Percentiles rank a stretch among this genome's conserved stretches.
Evolutionary conservation across 805 yeast genomes (phyloP).

Genomic region (Pichia exigua): DNA sequence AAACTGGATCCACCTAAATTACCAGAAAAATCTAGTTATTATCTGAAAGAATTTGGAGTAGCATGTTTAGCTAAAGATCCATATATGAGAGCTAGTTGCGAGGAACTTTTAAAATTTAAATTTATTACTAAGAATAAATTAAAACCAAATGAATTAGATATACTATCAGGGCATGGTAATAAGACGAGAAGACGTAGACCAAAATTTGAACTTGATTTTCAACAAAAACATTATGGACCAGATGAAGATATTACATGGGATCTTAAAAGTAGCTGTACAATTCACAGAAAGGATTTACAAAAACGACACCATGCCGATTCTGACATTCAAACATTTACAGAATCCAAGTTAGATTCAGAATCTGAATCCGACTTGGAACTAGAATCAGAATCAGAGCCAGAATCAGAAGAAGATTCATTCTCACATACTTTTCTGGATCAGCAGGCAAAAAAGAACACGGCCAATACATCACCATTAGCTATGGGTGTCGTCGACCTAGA

Average conservation of each 20-base stretch:
- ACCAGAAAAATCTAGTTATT: conserved; percentile 30
- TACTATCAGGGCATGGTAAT: background rate
- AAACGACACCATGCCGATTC: background rate
- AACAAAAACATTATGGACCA: conserved; percentile 20
- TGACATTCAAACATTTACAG: background rate
- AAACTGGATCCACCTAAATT: conserved; percentile 54
- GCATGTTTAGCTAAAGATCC: conserved; percentile 67
- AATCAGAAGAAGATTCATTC: background rate
- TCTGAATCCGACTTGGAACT: background rate
- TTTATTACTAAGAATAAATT: conserved; percentile 37
- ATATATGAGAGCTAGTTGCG: conserved; percentile 52
- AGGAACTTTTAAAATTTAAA: conserved; percentile 42
- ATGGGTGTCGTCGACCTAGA: background rate
- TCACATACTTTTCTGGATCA: background rate
- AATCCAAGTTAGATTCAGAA: background rate
- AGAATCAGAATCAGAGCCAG: background rate
- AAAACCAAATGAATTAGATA: conserved; percentile 18
- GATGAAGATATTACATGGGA: background rate
- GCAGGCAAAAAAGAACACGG: background rate
- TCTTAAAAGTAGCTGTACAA: background rate
- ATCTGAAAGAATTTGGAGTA: conserved; percentile 47
- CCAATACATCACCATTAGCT: conserved; percentile 5
- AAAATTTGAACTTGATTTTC: conserved; percentile 28
- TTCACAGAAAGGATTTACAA: background rate
- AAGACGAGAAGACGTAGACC: conserved; percentile 30